Evolutionary conservation across 345 rosid species (phyloP).

Genomic region (Acer saccharum): DNA sequence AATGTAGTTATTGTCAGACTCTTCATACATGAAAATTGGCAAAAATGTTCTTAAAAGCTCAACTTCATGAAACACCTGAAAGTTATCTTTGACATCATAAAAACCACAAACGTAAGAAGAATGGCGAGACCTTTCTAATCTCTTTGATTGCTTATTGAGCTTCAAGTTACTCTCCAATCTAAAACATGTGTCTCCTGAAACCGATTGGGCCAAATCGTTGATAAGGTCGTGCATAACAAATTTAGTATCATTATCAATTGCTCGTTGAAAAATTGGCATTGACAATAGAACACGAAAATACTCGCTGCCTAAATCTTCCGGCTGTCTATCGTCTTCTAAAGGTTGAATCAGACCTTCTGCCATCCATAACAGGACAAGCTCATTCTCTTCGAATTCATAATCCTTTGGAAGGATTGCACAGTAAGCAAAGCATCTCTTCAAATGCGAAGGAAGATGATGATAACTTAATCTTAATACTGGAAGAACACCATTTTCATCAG

Average conservation of each 20-base stretch:
- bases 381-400: conserved; percentile 17
- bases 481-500: not conserved
- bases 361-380: conserved; percentile 22
- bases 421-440: conserved; percentile 19
- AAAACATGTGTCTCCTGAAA: not conserved
- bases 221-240: conserved; percentile 24
- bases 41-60: not conserved
- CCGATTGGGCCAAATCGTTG: conserved; percentile 21
- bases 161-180: not conserved
- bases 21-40: not conserved
- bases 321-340: not conserved
- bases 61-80: not conserved
- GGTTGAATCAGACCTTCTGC: conserved; percentile 21
- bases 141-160: not conserved
- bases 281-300: conserved; percentile 8
- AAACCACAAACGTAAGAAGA: not conserved
- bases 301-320: conserved; percentile 14
- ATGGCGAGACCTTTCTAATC: not conserved
- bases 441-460: not conserved
- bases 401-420: conserved; percentile 22
- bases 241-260: not conserved
- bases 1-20: not conserved
- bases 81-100: not conserved
- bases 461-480: not conserved
- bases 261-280: conserved; percentile 8